These are phyloP conservation scores for Chiua virens DNA, from an alignment of 768 basidiomycete genomes.

Conservation along the genomic window DNA sequence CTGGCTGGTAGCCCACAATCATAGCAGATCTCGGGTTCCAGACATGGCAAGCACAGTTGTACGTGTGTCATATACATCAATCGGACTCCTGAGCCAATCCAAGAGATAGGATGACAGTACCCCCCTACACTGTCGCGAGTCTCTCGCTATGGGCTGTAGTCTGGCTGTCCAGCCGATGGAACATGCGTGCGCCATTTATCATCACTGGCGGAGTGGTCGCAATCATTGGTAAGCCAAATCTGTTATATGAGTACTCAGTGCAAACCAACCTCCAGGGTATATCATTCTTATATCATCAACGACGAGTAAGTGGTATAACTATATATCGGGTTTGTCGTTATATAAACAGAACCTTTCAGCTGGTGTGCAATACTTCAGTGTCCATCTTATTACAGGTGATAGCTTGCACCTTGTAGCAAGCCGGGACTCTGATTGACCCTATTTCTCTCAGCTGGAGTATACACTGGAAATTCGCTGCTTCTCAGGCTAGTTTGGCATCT, in stretches of 20 bases:
- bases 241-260: background rate
- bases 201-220: slow-evolving; percentile 48
- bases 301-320: slow-evolving; percentile 35
- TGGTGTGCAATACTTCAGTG: slow-evolving; percentile 56
- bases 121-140: slow-evolving; percentile 53
- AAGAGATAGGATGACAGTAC: slow-evolving; percentile 49
- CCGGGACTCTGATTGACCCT: background rate
- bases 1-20: slow-evolving; percentile 50
- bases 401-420: background rate
- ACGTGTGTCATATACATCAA: slow-evolving; percentile 11
- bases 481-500: slow-evolving; percentile 41
- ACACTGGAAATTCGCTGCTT: slow-evolving; percentile 56
- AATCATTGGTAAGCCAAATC: slow-evolving; percentile 44
- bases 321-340: background rate
- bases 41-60: slow-evolving; percentile 63
- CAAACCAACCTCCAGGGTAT: slow-evolving; percentile 42
- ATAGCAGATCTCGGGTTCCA: slow-evolving; percentile 56
- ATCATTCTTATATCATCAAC: slow-evolving; percentile 50
- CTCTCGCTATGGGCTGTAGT: slow-evolving; percentile 50
- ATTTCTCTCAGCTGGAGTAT: slow-evolving; percentile 43
- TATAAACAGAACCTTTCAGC: slow-evolving; percentile 28
- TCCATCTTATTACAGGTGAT: slow-evolving; percentile 47
- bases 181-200: slow-evolving; percentile 53
- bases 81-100: background rate
- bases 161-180: slow-evolving; percentile 49